Conservation (phyloP, 2,329 filamentous ascomycete species). For the Colletotrichum brevisporum region DNA sequence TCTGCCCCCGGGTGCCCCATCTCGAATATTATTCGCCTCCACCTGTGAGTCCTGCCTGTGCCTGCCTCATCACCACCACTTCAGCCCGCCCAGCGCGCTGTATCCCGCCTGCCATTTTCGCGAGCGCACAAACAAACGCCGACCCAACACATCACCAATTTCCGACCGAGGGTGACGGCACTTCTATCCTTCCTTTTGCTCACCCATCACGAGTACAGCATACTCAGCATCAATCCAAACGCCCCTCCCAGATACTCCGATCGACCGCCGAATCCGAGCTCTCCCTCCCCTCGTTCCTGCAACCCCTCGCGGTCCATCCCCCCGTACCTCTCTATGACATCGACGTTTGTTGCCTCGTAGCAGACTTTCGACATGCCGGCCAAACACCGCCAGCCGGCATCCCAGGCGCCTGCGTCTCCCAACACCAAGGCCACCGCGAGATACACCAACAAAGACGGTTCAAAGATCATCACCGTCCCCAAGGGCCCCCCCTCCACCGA, state of each 20-base stretch:
- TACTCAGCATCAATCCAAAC: constrained; percentile 17
- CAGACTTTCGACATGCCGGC: constrained; percentile 63
- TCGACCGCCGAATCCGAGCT: constrained; percentile 24
- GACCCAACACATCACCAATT: constrained; percentile 17
- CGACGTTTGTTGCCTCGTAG: constrained; percentile 48
- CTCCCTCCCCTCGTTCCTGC: constrained; percentile 23
- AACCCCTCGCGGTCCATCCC: constrained; percentile 32
- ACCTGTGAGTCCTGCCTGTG: constrained; percentile 40
- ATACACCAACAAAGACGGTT: constrained; percentile 78
- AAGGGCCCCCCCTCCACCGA: constrained; percentile 67
- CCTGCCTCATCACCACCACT: constrained; percentile 18
- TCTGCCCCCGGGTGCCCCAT: constrained; percentile 27
- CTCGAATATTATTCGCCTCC: constrained; percentile 40
- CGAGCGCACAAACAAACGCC: constrained; percentile 39
- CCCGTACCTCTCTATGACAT: constrained; percentile 54
- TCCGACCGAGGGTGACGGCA: constrained; percentile 20
- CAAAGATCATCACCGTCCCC: constrained; percentile 77
- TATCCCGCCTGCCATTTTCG: constrained; percentile 37
- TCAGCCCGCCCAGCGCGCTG: constrained; percentile 38
- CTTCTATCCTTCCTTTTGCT: constrained; percentile 14
- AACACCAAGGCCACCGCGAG: constrained; percentile 68
- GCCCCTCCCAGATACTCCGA: constrained; percentile 23
- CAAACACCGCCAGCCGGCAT: constrained; percentile 66
- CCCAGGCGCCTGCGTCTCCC: constrained; percentile 65
- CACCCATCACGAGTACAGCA: constrained; percentile 14